Percentiles rank a stretch among this genome's conserved stretches.
Evolutionary conservation across 2,329 filamentous ascomycete genomes (phyloP).

Genomic region (Fusarium chaquense): DNA sequence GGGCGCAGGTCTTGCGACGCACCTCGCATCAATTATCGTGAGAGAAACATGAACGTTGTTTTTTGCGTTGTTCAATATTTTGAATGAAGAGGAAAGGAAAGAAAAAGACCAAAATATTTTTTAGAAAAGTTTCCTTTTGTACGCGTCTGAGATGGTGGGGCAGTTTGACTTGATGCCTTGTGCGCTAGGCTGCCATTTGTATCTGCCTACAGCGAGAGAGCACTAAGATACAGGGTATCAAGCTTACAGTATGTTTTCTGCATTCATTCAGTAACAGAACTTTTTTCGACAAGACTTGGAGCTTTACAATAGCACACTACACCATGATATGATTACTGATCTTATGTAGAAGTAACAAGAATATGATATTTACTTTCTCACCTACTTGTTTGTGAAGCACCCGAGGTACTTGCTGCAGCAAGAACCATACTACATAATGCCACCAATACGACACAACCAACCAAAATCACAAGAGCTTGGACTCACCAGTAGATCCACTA

Average conservation of each 20-base stretch:
- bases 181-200: slow-evolving; percentile 26
- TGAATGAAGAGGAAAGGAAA: slow-evolving; percentile 46
- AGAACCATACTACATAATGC: neutral
- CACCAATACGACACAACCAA: slow-evolving; percentile 12
- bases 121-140: slow-evolving; percentile 36
- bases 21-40: slow-evolving; percentile 60
- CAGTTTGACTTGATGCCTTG: slow-evolving; percentile 25
- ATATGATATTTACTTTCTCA: too few species aligned
- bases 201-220: neutral
- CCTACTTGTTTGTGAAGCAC: too few species aligned
- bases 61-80: slow-evolving; percentile 63
- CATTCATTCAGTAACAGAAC: neutral
- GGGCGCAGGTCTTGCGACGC: slow-evolving; percentile 56
- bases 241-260: neutral
- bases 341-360: too few species aligned
- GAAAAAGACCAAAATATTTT: slow-evolving; percentile 31
- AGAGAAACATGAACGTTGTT: slow-evolving; percentile 58
- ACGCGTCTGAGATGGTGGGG: slow-evolving; percentile 39
- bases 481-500: slow-evolving; percentile 31
- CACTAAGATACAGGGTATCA: neutral
- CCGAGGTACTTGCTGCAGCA: neutral
- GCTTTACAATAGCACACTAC: too few species aligned
- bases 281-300: neutral
- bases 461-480: slow-evolving; percentile 20
- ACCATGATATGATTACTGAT: too few species aligned